Percentiles rank a stretch among this genome's conserved stretches.
Evolutionary conservation across 805 yeast genomes (phyloP).

Genomic region (Naumovozyma baii): DNA sequence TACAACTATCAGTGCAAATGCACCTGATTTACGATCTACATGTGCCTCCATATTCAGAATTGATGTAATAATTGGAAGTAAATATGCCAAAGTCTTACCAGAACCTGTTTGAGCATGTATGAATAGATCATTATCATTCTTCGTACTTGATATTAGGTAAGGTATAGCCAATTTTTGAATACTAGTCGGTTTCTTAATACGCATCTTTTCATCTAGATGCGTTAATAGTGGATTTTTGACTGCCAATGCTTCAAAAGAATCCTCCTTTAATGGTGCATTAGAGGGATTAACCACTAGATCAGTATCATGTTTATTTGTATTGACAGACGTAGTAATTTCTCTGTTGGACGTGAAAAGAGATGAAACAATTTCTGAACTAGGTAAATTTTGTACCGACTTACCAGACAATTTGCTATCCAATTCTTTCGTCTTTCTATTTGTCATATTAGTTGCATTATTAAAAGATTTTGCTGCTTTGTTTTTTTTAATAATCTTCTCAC

Average conservation of each 20-base stretch:
- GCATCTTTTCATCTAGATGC: conserved; percentile 49
- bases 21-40: conserved; percentile 57
- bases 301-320: conserved; percentile 33
- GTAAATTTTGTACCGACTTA: conserved; percentile 7
- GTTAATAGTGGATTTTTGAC: conserved; percentile 42
- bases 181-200: conserved; percentile 62
- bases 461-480: conserved; percentile 9
- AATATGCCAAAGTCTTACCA: conserved; percentile 87
- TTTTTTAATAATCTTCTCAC: background rate
- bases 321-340: conserved; percentile 32
- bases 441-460: conserved; percentile 2
- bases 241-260: conserved; percentile 65
- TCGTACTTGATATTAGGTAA: conserved; percentile 32
- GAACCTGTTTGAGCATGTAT: conserved; percentile 98
- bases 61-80: conserved; percentile 70
- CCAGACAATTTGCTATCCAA: conserved; percentile 3
- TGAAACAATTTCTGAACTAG: conserved; percentile 53
- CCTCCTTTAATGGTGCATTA: conserved; percentile 69
- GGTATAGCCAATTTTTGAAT: conserved; percentile 82
- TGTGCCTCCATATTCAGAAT: conserved; percentile 47
- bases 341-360: conserved; percentile 73
- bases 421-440: conserved; percentile 4
- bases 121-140: conserved; percentile 55
- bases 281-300: conserved; percentile 43
- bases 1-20: conserved; percentile 78